Evolutionary conservation across 2,329 filamentous ascomycete species (phyloP), one percentile per base, ranked within the genome.

Genomic region (Diaporthe destruens): DNA sequence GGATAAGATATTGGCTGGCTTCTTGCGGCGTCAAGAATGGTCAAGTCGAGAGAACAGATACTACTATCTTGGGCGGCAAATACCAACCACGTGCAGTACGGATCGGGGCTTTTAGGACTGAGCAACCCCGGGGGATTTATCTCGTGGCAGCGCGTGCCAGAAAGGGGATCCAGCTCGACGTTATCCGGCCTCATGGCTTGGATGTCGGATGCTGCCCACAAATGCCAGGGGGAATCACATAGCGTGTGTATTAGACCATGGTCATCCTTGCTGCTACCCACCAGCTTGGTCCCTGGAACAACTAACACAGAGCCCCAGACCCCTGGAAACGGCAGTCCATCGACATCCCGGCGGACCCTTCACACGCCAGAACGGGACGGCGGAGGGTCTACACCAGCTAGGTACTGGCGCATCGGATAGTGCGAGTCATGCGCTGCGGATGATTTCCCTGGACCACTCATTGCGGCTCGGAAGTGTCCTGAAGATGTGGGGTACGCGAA

Each of bases 141-240:
- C 61, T 66, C 61, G n/a, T 53, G 44, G 61, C 25, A 25, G 47
- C 44, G 44, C 61, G 36, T 65, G 18, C 29, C 47, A 53, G 32
- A 66, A 53, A 53, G 61, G 61, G 44, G 61, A 7, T 53, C 32
- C 14, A 65, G 16, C 61, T 53, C 44, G 61, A 66, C 61, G 29
- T 20, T 66, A 66, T 66, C 61, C 61, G 61, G 61, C 11, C 20
- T 6, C 51, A 44, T 12, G 39, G 57, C 47, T 53, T 47, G 32
- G 0, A 14, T 53, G 61, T 66, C 61, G 61, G 61, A 66, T 66
- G 61, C 29, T 66, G 61, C 61, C 61, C 61, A 53, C 61, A n/a
- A 47, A 25, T 53, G 61, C 39, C 61, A 51, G n/a, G n/a, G n/a
- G n/a, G n/a, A n/a, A n/a, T n/a, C n/a, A n/a, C n/a, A n/a, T 65